Base-by-base conservation (phyloP, 2,329 filamentous ascomycete species). In the Fusarium marasasianum region DNA sequence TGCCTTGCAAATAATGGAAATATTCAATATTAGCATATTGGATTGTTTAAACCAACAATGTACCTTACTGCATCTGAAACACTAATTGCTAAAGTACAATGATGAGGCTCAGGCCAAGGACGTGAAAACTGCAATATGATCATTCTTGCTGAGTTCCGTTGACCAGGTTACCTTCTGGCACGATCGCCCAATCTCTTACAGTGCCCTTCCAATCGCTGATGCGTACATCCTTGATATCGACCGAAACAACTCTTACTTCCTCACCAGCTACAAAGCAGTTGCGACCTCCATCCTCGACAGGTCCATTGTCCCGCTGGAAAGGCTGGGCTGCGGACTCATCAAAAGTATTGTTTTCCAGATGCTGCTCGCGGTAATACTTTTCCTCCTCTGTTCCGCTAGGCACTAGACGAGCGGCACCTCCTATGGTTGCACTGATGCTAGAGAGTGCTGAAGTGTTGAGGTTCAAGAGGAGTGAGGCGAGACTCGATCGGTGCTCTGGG, bases 141-240 rank as follows among this genome's bases (percentile, higher is more conserved):
- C 47, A 35, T 48, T 29, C 51, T 70, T 72, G 82, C 64, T 77
- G 74, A 38, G 80, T 73, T 10, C 87, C 87, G 63, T 89, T 88
- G 17, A 87, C 78, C 26, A 80, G 62, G 4, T 72, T 67, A 8
- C 66, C 80, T 35, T 80, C 80, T n/a, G 83, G 80, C 7, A 82
- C 81, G 67, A 90, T 79, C 3, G 87, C 87, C 84, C 86, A 98
- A 80, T 98, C 96, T 77, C 93, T 90, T 9, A 98, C 94, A 20
- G 91, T 90, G n/a, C 96, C 96, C 85, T 98, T 98, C 93, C 93
- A 98, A 82, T 98, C 96, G 74, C 93, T 95, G 78, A 97, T 97
- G 78, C 95, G 89, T 55, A 96, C 95, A 80, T 95, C 94, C 77
- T 88, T 89, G 76, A 98, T 94, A 77, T 89, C 90, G 13, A 98